Base-by-base conservation (phyloP, 345 rosid species). In the Pugionium dolabratum region DNA sequence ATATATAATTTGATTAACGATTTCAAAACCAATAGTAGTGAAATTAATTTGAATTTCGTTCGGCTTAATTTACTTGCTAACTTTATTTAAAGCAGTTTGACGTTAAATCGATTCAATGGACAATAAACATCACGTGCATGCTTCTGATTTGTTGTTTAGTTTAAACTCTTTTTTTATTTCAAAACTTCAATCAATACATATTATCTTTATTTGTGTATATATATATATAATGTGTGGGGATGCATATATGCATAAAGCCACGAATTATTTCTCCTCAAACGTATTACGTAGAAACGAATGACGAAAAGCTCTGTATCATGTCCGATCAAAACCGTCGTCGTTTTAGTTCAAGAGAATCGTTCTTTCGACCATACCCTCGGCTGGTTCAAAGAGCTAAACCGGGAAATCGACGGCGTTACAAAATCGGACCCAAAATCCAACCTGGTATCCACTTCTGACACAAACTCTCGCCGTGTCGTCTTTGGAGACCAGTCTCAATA, bases 291-390 rank as follows among this genome's bases (percentile, higher is more conserved):
- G 60, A 47, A 65, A 54, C 18, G 18, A 18, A 18, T 18, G 18
- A 50, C 43, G 0, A 36, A 8, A 51, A 7, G 40, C 30, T 64
- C 66, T 42, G 41, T 65, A 43, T 32, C 75, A 25, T 79, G 40
- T 71, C 97, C 97, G 18, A 84, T 91, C 84, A 89, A 91, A 80
- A 87, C 91, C 35, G 76, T 89, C 10, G 96, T 91, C 8, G 84
- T 91, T 32, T 75, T 91, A 42, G 90, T 89, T 47, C 98, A 85
- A 74, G 98, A 91, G 59, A 91, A 89, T 81, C 92, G 96, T 9
- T 91, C 98, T 34, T 91, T 91, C 52, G 98, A 91, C 67, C 98
- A 91, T 83, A 84, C 82, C 36, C 77, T 91, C 4, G 98, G 98
- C 9, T 89, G 98, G 98, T 79, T 86, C 71, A 91, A 89, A 42